Evolutionary conservation across 2,329 filamentous ascomycete genomes (phyloP).

Genomic region (Colletotrichum liriopes): DNA sequence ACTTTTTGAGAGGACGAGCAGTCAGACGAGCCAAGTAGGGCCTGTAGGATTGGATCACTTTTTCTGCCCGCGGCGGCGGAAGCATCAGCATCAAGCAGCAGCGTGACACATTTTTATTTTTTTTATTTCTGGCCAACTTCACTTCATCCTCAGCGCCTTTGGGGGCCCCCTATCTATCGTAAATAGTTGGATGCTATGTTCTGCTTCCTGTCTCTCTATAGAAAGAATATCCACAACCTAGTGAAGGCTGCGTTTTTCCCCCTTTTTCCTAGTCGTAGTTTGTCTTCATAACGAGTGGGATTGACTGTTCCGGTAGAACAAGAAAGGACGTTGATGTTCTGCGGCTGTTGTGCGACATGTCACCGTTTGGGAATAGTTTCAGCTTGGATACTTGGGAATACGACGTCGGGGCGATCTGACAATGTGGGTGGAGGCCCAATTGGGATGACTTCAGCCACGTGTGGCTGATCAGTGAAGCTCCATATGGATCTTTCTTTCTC

Average conservation of each 20-base stretch:
- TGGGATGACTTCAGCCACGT: slow-evolving; percentile 24
- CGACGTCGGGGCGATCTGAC: slow-evolving; percentile 25
- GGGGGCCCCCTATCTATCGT: slow-evolving; percentile 18
- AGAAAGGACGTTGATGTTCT: neutral
- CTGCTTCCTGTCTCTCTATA: slow-evolving; percentile 5
- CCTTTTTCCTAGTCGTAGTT: neutral
- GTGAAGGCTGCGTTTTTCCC: slow-evolving; percentile 12
- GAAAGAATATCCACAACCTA: slow-evolving; percentile 24
- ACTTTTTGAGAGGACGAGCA: slow-evolving; percentile 1
- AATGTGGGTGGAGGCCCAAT: neutral
- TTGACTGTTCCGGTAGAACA: neutral
- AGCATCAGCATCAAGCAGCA: slow-evolving; percentile 42
- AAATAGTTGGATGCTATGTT: slow-evolving; percentile 38
- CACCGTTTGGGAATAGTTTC: slow-evolving; percentile 40
- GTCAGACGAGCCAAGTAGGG: neutral
- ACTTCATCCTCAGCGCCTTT: neutral
- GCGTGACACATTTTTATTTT: slow-evolving; percentile 30
- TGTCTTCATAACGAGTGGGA: neutral
- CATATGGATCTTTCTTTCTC: neutral
- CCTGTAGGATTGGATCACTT: slow-evolving; percentile 8
- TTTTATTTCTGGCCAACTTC: slow-evolving; percentile 17
- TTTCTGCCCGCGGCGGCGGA: slow-evolving; percentile 18
- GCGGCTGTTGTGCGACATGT: slow-evolving; percentile 39
- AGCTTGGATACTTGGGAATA: slow-evolving; percentile 24
- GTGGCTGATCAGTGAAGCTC: slow-evolving; percentile 7